phyloP scores from a whole-genome alignment of 108 stramenopile species.

The Pseudonitzschia multiseries region DNA sequence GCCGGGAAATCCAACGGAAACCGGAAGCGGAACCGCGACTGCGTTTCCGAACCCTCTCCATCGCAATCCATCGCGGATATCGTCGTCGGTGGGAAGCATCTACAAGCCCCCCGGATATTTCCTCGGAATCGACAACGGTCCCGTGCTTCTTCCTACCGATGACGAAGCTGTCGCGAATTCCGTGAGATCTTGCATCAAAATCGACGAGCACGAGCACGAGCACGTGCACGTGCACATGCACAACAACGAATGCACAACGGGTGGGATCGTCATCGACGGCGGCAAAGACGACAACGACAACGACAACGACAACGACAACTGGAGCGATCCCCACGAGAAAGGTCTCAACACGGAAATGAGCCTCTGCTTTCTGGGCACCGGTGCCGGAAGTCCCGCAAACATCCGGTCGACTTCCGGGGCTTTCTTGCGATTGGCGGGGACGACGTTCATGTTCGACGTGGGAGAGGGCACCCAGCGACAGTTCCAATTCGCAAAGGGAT shows the following conservation, averaged over 20 bases:
- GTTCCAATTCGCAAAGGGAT: conserved; percentile 49
- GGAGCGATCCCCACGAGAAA: conserved; percentile 1
- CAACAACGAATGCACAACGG: no score
- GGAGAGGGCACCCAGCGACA: conserved; percentile 91
- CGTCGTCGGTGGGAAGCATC: conserved; percentile 13
- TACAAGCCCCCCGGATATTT: conserved; percentile 3
- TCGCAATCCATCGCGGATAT: conserved; percentile 8
- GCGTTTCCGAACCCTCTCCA: conserved; percentile 6
- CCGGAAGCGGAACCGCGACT: no score
- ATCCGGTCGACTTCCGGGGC: conserved; percentile 49
- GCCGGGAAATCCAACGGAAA: no score
- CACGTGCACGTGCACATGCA: no score
- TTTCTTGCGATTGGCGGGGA: conserved; percentile 53
- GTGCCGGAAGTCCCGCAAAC: conserved; percentile 53
- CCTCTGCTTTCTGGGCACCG: conserved; percentile 74
- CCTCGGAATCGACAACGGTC: neutral
- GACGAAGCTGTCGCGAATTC: neutral
- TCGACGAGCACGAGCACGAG: neutral
- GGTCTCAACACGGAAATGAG: conserved; percentile 45
- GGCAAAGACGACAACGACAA: conserved; percentile 26
- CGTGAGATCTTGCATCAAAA: conserved; percentile 14
- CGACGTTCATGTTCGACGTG: conserved; percentile 83
- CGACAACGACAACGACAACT: neutral
- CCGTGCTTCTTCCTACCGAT: conserved; percentile 11
- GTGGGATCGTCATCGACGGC: no score